phyloP scores from a whole-genome alignment of 139 green algal genomes.

The Coelastrella sp. region DNA sequence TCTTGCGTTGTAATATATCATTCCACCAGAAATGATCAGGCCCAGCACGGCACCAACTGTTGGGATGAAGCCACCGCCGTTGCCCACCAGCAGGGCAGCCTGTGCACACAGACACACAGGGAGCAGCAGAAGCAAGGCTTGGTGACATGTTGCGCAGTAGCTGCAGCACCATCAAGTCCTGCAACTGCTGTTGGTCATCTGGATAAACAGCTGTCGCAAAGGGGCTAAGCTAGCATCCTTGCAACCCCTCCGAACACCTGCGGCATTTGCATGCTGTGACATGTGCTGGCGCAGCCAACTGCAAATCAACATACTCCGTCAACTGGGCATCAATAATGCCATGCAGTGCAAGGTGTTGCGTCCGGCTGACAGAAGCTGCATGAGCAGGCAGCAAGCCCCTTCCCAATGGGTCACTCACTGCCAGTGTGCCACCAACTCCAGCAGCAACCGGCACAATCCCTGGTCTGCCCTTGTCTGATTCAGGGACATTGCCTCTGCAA shows the following conservation, averaged over 20 bases:
- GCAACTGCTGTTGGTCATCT: not conserved
- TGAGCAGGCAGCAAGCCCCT: not conserved
- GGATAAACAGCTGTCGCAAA: no score
- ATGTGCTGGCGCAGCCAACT: no score
- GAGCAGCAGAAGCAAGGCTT: not conserved
- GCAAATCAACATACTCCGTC: no score
- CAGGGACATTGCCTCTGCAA: constrained; percentile 34
- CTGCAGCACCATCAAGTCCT: not conserved
- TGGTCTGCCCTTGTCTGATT: constrained; percentile 42
- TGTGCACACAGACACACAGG: not conserved
- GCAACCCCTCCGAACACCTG: no score
- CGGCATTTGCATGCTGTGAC: no score
- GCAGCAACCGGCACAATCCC: constrained; percentile 44
- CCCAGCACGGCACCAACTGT: constrained; percentile 46
- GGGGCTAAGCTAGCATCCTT: no score
- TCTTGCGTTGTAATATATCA: constrained; percentile 43
- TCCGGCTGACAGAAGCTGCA: no score
- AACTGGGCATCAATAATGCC: no score
- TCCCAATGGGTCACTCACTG: constrained; percentile 23
- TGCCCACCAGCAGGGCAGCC: constrained; percentile 32
- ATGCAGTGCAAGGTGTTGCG: no score
- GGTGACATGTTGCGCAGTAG: not conserved
- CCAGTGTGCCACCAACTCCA: constrained; percentile 28
- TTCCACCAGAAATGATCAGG: not conserved
- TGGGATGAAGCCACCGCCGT: constrained; percentile 5